Evolutionary conservation across 108 stramenopile genomes (phyloP), one percentile per base, ranked within the genome.

Genomic region (Nitzschia palea): DNA sequence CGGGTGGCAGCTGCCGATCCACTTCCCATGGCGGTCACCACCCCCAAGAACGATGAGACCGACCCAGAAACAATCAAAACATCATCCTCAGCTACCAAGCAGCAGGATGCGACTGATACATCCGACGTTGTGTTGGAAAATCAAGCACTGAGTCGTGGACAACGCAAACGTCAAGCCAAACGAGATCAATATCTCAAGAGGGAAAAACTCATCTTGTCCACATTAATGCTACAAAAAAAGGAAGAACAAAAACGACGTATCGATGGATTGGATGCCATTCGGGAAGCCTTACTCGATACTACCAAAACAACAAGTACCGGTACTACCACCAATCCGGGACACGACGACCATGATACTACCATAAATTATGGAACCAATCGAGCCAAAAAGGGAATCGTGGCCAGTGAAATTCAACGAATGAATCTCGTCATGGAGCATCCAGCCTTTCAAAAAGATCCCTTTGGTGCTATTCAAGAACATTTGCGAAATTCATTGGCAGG

Each of bases 191-290:
- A 85, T 64, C 70, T 86, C 14, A 80, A 86, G 52, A 75, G 80
- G 42, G 86, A 93, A 72, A 81, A 80, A 62, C 81, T 93, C 84
- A 79, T 93, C 28, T 59, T 93, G 43, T 85, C 89, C 0, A 82
- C 91, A 3, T 63, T 93, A 6, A 74, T 70, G 37, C 78, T 93
- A 17, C 61, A 86, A 44, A 53, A 65, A 52, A 42, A 74, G 42
- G 87, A 88, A 40, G 86, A 86, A 62, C 88, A 93, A 63, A 85
- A 81, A 80, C 73, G 81, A 60, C 83, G 84, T 30, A 76, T 93
- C 44, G 89, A 93, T 70, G 91, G 89, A 9, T 55, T 93, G 53
- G 84, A 90, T 75, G 88, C 89, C 32, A 78, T 93, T 43, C 75
- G 77, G 20, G 80, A 90, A 36, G 88, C 91, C 5, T 68, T 93